Conservation (phyloP, 371 early-diverging fungal species). For the Capillidium rhysosporum region DNA sequence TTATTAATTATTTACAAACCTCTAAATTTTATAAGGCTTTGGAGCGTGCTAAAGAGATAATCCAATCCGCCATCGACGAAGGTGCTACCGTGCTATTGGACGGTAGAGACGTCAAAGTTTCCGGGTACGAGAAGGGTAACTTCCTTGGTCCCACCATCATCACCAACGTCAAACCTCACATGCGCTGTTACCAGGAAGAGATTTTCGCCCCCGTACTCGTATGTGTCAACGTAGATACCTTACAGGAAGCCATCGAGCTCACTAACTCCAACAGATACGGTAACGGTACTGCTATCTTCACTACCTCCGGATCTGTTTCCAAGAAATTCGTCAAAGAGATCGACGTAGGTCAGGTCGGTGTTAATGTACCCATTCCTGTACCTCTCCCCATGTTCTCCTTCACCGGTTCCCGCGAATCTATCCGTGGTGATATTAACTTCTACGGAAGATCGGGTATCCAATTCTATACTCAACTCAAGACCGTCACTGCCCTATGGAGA, state of each 20-base stretch:
- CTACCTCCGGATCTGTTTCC: slow-evolving; percentile 75
- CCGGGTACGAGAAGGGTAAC: slow-evolving; percentile 74
- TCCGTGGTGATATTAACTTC: slow-evolving; percentile 90
- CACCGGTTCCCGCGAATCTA: slow-evolving; percentile 87
- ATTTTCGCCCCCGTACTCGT: slow-evolving; percentile 92
- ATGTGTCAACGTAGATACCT: slow-evolving; percentile 61
- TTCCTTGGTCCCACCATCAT: slow-evolving; percentile 92
- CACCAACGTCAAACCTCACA: slow-evolving; percentile 50
- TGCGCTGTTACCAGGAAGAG: slow-evolving; percentile 89
- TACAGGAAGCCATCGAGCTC: slow-evolving; percentile 83
- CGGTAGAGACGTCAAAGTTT: slow-evolving; percentile 57
- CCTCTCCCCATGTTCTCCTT: slow-evolving; percentile 95
- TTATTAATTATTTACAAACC: neutral
- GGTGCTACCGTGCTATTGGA: slow-evolving; percentile 82
- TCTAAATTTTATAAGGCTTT: slow-evolving; percentile 21
- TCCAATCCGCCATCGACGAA: slow-evolving; percentile 67
- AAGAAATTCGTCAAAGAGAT: slow-evolving; percentile 77
- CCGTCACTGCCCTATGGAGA: slow-evolving; percentile 85
- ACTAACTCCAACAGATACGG: slow-evolving; percentile 86
- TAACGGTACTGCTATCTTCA: slow-evolving; percentile 91
- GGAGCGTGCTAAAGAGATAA: slow-evolving; percentile 52
- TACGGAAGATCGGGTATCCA: slow-evolving; percentile 51
- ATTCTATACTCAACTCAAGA: slow-evolving; percentile 90
- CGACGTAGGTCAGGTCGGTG: slow-evolving; percentile 75
- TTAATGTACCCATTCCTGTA: slow-evolving; percentile 54